These are phyloP conservation scores for Plasmodium cynomolgi DNA, from an alignment of 169 alveolate genomes.

Conservation along the genomic window DNA sequence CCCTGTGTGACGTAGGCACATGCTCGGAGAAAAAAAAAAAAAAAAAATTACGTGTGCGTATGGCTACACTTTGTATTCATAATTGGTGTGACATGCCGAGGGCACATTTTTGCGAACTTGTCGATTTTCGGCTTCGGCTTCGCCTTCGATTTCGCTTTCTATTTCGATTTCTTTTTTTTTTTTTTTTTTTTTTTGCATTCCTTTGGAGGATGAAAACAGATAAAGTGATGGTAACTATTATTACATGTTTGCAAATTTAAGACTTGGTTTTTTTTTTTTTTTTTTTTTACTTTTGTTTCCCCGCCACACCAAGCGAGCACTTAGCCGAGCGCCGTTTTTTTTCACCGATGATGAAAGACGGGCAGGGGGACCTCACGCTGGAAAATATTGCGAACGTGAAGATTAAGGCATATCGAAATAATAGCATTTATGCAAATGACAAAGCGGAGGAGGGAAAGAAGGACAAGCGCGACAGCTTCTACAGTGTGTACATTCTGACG, in stretches of 20 bases:
- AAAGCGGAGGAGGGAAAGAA: constrained; percentile 9
- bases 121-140: neutral
- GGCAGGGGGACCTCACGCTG: constrained; percentile 11
- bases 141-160: too few species aligned
- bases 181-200: neutral
- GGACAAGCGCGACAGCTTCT: constrained; percentile 2
- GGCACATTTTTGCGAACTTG: neutral
- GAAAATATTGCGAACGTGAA: constrained; percentile 67
- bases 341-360: constrained; percentile 17
- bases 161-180: neutral
- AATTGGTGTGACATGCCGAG: neutral
- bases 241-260: neutral
- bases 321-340: neutral
- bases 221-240: neutral
- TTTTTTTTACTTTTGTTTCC: neutral
- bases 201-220: neutral
- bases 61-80: neutral
- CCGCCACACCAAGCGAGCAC: neutral
- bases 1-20: neutral
- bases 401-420: constrained; percentile 54
- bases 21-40: neutral
- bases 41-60: neutral
- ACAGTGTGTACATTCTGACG: constrained; percentile 51
- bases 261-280: neutral
- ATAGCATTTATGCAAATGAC: neutral